Evolutionary conservation across 805 yeast species (phyloP).

Genomic region (Ogataea ramenticola): DNA sequence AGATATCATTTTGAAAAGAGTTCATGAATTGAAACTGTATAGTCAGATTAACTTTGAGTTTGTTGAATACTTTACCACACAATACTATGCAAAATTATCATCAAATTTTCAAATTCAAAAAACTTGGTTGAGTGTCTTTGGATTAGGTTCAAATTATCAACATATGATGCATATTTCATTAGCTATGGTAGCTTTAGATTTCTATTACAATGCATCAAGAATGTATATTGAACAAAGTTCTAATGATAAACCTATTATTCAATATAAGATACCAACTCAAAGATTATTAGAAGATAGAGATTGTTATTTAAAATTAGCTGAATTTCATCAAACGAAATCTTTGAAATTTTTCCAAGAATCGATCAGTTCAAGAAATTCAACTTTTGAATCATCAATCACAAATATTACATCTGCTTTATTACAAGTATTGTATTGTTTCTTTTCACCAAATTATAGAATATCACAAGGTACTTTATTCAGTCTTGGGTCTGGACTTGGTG

Average conservation of each 20-base stretch:
- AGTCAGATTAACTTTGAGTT: conserved; percentile 6
- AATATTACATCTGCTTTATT: conserved; percentile 4
- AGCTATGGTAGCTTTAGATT: conserved; percentile 8
- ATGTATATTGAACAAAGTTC: conserved; percentile 1
- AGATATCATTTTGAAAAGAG: neutral
- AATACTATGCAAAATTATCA: conserved; percentile 6
- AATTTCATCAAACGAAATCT: conserved; percentile 12
- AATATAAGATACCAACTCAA: conserved; percentile 1
- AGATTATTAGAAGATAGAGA: conserved; percentile 7
- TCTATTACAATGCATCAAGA: conserved; percentile 9
- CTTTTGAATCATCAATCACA: conserved; percentile 4
- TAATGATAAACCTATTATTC: neutral
- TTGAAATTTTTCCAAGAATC: conserved; percentile 8
- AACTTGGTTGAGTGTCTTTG: conserved; percentile 4
- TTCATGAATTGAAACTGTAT: conserved; percentile 4
- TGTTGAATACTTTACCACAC: conserved; percentile 8
- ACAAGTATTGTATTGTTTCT: conserved; percentile 7
- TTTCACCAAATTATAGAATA: conserved; percentile 11
- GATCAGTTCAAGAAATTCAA: neutral
- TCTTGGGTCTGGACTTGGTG: conserved; percentile 7
- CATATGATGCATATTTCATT: conserved; percentile 7
- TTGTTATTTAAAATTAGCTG: conserved; percentile 10
- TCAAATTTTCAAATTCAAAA: conserved; percentile 1
- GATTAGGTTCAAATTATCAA: conserved; percentile 3
- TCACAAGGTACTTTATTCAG: conserved; percentile 8